Base-by-base conservation (phyloP, 2,329 filamentous ascomycete genomes). In the Mycocentrospora acerina region DNA sequence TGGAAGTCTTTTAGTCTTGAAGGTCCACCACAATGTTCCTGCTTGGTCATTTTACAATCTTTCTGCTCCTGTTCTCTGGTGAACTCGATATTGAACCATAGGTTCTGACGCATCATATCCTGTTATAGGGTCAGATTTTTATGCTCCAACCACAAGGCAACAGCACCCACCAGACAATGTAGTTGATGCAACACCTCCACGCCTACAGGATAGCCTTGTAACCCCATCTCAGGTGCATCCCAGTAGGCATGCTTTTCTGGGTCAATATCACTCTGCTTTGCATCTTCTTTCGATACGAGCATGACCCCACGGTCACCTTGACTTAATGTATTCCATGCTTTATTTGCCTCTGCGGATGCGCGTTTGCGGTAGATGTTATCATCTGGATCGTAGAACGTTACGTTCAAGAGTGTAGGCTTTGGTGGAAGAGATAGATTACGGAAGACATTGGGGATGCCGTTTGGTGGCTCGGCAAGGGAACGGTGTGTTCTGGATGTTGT, bases 161-260 rank as follows among this genome's bases (percentile, higher is more conserved):
- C 10, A 16, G 13, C 4, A 28, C 15, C 12, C 13, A 35, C 24
- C 25, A 29, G 22, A 35, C 33, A 35, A 15, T 29, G 24, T 5
- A 35, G 10, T 28, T 29, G 33, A 28, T 35, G 33, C 25, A 35
- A 26, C 7, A 15, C 33, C 13, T 35, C 33, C 7, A 35, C 24
- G 5, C 13, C 24, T 3, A 35, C 26, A 3, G 33, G 33, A 14
- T 35, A 28, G 7, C 33, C 26, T 12, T 22, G 18, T 13, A 18
- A 28, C 8, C 11, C 16, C 33, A 28, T 19, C 24, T 24, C 15
- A 8, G 12, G 8, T 16, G 17, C 26, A 22, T 35, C 33, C 14
- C 14, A 35, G 17, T 35, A 28, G 2, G 33, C 33, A n/a, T 35
- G 33, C 12, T 15, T 28, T 10, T 29, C 22, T 9, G 24, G 24